Base-by-base conservation (phyloP, 1,139 yeast species). In the Diutina sp. region DNA sequence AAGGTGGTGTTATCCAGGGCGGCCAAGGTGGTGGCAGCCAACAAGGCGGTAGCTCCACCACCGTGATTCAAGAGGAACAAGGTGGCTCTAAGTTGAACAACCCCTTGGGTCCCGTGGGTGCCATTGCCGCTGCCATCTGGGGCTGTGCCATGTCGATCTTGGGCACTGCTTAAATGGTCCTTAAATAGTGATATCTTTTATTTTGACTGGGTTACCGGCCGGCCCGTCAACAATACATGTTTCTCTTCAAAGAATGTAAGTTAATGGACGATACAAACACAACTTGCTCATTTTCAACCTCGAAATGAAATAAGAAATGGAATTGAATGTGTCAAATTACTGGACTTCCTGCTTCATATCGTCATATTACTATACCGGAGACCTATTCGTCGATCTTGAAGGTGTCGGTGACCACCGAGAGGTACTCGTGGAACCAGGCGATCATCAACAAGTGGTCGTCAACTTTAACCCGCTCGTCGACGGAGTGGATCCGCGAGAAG, bases 381-480 rank as follows among this genome's bases (percentile, higher is more conserved):
- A 21, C 25, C 25, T 21, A 21, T 21, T 21, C 25, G 25, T 21
- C 25, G 25, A 21, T 21, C 25, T 21, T 21, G 25, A 7, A n/a
- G n/a, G 6, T 16, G 30, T 48, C 51, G n/a, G 6, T 14, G 11
- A 48, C 53, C 12, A 21, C 53, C 32, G 73, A 79, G 30, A 74
- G 62, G 61, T 72, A 74, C 61, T 72, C 69, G 62, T 73, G 73
- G 63, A 70, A 74, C 67, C 74, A 76, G 4, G 79, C 76, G 41
- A 70, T 64, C 57, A 73, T 65, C 55, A 73, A 77, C 64, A 76
- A 72, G 61, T 76, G 80, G 28, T 66, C 64, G 55, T 70, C 75
- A 57, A 74, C 66, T 45, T 62, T 63, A 55, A 74, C 60, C 58
- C 63, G 70, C 58, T 76, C 80, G 60, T 76, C 74, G 46, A 76